Base-by-base conservation (phyloP, 257 asterid species). In the Anisodus acutangulus region DNA sequence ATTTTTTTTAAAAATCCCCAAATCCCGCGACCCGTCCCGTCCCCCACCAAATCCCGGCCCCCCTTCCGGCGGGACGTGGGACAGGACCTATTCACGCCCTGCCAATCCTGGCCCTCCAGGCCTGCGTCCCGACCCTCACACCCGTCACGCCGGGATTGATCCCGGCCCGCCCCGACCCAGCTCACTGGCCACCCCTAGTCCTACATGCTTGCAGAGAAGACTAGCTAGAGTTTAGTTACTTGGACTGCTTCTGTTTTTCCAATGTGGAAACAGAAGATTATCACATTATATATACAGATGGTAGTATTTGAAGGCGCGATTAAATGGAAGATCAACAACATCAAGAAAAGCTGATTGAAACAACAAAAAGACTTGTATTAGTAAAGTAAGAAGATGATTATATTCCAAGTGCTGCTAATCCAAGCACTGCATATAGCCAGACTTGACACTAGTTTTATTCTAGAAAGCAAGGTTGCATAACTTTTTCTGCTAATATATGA, bases 261-360 rank as follows among this genome's bases (percentile, higher is more conserved):
- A 26, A 64, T 64, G 43, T 26, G 71, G 72, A 31, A 66, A 31
- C 19, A 66, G 19, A 31, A 31, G 72, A 66, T 66, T 66, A 66
- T 31, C 72, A 66, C 72, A 66, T 31, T n/a, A n/a, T n/a, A n/a
- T 66, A 66, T 66, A 66, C 72, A 66, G 71, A 26, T 6, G 43
- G 71, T 8, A 11, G 16, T 6, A 19, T 19, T 19, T 60, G 13
- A 26, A 17, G 10, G 26, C 64, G 0, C 16, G 64, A 63, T 22
- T 22, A 63, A 66, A 66, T 31, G n/a, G 45, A 66, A 66, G n/a
- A 31, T 66, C 43, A 64, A 64, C n/a, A 64, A 26, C 16, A 31
- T 64, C 72, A 66, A 66, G 72, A 66, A 66, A 31, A 66, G 2
- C 72, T 26, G 12, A 35, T 31, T 66, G 45, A 66, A 31, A 66